These are phyloP conservation scores for Chrysanthemum lavandulifolium DNA, from an alignment of 129 eudicot species.

Conservation along the genomic window DNA sequence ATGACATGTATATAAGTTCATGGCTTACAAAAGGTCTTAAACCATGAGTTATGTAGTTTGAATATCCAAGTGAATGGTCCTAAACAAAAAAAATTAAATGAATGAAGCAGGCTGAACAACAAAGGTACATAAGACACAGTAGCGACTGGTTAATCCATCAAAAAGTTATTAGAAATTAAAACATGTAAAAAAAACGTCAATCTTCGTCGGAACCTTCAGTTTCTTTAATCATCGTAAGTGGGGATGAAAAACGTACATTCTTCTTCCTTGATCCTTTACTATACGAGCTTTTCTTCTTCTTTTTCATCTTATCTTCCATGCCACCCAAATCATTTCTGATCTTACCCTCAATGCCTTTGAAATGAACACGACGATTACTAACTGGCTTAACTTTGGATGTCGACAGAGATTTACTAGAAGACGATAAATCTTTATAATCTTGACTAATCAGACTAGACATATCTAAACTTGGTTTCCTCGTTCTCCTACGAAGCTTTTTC, in stretches of 20 bases:
- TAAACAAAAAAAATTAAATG: neutral
- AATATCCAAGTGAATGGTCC: neutral
- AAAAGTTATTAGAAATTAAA: neutral
- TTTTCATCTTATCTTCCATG: slow-evolving; percentile 3
- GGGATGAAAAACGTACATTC: slow-evolving; percentile 41
- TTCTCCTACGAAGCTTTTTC: slow-evolving; percentile 51
- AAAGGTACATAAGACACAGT: neutral
- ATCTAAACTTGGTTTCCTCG: slow-evolving; percentile 22
- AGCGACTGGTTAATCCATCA: neutral
- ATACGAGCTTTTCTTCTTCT: slow-evolving; percentile 12
- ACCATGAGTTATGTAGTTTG: neutral
- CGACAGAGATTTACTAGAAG: slow-evolving; percentile 21
- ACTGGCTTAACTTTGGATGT: slow-evolving; percentile 21
- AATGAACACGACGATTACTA: slow-evolving; percentile 35
- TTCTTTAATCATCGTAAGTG: slow-evolving; percentile 48
- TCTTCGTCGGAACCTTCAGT: slow-evolving; percentile 3
- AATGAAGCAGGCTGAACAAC: neutral
- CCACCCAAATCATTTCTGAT: slow-evolving; percentile 13
- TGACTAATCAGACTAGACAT: slow-evolving; percentile 18
- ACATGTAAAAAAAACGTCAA: neutral
- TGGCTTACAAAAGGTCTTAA: neutral
- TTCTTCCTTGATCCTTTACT: slow-evolving; percentile 34
- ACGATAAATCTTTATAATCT: neutral
- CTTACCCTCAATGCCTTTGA: slow-evolving; percentile 37
- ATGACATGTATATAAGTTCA: slow-evolving; percentile 9